Evolutionary conservation across 2,329 filamentous ascomycete genomes (phyloP).

Genomic region (Ceratocystis harringtonii): DNA sequence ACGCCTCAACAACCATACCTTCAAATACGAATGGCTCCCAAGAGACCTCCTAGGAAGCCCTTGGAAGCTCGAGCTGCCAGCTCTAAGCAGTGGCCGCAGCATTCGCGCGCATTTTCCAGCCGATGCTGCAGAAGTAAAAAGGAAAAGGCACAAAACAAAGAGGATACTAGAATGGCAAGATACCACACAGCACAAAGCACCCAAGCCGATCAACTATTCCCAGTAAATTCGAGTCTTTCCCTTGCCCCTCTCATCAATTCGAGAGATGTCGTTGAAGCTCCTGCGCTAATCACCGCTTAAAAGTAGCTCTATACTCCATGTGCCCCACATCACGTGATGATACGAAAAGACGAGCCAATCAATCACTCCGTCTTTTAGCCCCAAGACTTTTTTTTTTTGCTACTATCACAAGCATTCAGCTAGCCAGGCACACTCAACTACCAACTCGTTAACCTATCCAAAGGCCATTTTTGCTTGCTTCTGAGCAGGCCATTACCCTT

Average conservation of each 20-base stretch:
- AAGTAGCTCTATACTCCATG: neutral
- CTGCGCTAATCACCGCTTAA: conserved; percentile 1
- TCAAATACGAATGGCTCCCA: neutral
- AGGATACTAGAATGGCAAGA: neutral
- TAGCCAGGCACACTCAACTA: neutral
- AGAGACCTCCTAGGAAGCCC: neutral
- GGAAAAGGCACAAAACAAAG: neutral
- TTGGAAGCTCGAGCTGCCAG: conserved; percentile 10
- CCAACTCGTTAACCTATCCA: neutral
- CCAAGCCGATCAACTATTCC: neutral
- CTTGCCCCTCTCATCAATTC: neutral
- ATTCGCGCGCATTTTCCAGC: conserved; percentile 13
- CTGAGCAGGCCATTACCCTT: no score
- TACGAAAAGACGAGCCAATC: conserved; percentile 3
- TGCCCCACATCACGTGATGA: conserved; percentile 14
- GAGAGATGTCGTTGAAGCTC: neutral
- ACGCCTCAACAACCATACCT: neutral
- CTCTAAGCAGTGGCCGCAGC: conserved; percentile 11
- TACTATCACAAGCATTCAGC: neutral
- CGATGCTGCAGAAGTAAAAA: neutral
- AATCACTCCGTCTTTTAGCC: neutral
- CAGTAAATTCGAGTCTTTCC: neutral
- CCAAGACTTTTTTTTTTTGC: neutral
- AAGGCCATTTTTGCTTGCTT: neutral
- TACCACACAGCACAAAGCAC: neutral